phyloP scores from a whole-genome alignment of 192 early-diverging fungal species.

The Coemansia sp. region DNA sequence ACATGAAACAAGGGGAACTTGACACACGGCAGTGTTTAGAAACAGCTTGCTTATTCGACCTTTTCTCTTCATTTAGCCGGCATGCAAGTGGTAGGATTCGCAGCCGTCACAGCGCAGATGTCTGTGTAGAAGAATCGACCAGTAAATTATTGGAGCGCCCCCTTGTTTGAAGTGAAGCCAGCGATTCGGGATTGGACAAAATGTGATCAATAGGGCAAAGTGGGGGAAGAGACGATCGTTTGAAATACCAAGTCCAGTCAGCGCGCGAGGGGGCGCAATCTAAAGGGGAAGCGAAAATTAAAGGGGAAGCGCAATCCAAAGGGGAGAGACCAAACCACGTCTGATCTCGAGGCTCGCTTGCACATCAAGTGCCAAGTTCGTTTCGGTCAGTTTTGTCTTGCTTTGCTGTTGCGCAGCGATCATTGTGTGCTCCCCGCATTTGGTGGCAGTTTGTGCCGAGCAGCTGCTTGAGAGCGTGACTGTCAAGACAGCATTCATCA shows the following conservation, averaged over 20 bases:
- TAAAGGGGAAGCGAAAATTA: background rate
- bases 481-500: background rate
- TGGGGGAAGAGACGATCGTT: background rate
- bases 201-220: background rate
- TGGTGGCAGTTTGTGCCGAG: background rate
- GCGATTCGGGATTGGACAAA: background rate
- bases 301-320: background rate
- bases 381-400: background rate
- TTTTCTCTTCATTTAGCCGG: background rate
- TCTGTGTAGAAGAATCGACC: background rate
- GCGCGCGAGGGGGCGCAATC: background rate
- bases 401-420: background rate
- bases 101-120: background rate
- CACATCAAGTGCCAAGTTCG: background rate
- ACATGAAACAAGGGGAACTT: background rate
- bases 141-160: background rate
- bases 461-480: background rate
- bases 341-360: background rate
- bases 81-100: background rate
- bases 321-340: background rate
- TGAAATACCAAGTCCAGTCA: background rate
- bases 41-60: background rate
- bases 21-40: too few relatives aligned
- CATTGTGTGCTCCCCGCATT: background rate
- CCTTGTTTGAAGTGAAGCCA: background rate